Evolutionary conservation across 176 grass and related monocot genomes (phyloP), one percentile per base, ranked within the genome.

Genomic region (Coix lacrymajobi): DNA sequence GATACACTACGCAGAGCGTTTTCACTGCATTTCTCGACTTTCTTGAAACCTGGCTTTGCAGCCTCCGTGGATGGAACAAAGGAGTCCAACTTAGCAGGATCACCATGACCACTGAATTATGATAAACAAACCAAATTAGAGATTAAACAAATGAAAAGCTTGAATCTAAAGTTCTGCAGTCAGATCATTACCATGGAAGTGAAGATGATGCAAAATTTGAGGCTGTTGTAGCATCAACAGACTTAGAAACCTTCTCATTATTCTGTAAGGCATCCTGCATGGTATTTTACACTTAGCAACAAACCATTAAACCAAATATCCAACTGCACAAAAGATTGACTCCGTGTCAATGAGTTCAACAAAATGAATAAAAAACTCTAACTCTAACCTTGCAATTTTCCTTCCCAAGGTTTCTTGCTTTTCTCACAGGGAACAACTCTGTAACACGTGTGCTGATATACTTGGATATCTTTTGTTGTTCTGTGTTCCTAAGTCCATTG

Each of bases 401-500:
- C n/a, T n/a, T n/a, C n/a, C n/a, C n/a, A n/a, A n/a, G n/a, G n/a
- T n/a, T n/a, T n/a, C n/a, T n/a, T n/a, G n/a, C n/a, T n/a, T n/a
- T n/a, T n/a, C n/a, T n/a, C n/a, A n/a, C n/a, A n/a, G 87, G 91
- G 78, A 96, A 99, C 22, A 89, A 82, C 73, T 93, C 90, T n/a
- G 85, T 90, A 71, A 99, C 93, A 83, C 91, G 89, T 9, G 80
- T 92, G 83, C 49, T 93, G 40, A 96, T 88, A 76, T 93, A 92
- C 76, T 87, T 87, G 14, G 93, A 84, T 82, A 93, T 84, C 68
- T 96, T 99, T 44, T 65, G 73, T 25, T 79, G 79, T 41, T 92
- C 84, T 17, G 52, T 15, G 33, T 89, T 94, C 56, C 48, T 44
- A 70, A 79, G 36, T 24, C 67, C 86, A 82, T 75, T 87, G 73